phyloP scores from a whole-genome alignment of 1,284 basidiomycete genomes.

The Tremellales sp. region DNA sequence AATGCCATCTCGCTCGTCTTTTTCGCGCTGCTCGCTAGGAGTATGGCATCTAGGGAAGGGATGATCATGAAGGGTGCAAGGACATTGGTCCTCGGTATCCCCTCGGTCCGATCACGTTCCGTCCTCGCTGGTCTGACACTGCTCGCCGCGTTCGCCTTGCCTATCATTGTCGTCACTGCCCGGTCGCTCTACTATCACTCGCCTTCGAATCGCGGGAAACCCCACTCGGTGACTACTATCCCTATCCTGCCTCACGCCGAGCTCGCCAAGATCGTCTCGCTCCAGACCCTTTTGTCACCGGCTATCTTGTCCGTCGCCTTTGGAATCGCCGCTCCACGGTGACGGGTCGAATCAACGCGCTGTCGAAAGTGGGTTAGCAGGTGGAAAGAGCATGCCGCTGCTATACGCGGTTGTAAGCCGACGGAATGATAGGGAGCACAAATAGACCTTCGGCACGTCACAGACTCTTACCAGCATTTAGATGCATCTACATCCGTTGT shows the following conservation, averaged over 20 bases:
- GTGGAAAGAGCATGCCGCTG: too few relatives aligned
- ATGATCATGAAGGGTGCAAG: too few relatives aligned
- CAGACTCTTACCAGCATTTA: too few relatives aligned
- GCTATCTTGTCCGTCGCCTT: constrained; percentile 4
- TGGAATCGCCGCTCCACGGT: neutral
- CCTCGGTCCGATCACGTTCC: neutral
- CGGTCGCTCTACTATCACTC: constrained; percentile 6
- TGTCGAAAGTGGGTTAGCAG: neutral
- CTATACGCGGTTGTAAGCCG: too few relatives aligned
- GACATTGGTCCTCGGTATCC: neutral
- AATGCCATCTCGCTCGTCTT: constrained; percentile 5
- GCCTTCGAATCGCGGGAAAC: neutral
- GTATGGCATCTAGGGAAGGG: neutral
- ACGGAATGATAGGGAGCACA: too few relatives aligned
- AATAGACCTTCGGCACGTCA: too few relatives aligned
- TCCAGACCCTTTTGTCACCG: constrained; percentile 7
- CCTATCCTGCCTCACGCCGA: constrained; percentile 4
- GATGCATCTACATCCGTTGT: too few relatives aligned
- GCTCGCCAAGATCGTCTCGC: constrained; percentile 9
- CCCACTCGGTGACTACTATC: neutral
- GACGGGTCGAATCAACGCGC: neutral
- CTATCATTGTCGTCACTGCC: constrained; percentile 9
- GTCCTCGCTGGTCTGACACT: constrained; percentile 3
- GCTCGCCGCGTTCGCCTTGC: neutral
- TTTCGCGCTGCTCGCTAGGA: constrained; percentile 1